Evolutionary conservation across 352 stramenopile genomes (phyloP), one percentile per base, ranked within the genome.

Genomic region (Globisporangium megalacanthum): DNA sequence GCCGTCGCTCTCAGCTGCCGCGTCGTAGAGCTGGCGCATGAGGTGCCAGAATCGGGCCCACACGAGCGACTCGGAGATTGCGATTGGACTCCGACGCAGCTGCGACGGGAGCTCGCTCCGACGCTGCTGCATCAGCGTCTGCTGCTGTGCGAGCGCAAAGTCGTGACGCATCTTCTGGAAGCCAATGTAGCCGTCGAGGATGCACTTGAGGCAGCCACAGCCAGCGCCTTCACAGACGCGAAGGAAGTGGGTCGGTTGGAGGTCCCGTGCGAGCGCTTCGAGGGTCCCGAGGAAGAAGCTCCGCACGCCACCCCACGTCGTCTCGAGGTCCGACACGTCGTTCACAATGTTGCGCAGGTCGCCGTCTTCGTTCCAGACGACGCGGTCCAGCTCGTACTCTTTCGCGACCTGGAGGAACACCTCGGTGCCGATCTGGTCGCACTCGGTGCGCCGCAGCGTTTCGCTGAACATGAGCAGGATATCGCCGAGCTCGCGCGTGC

Each of bases 401-500:
- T 82, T 80, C 9, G 81, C 83, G 19, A 93, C 79, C 54, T 88
- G 74, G 15, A 92, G 56, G 46, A 93, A 92, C 6, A 82, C 67
- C 13, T 89, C 65, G 0, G 77, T 62, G 56, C 81, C 66, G 39
- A 90, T 75, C 13, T 71, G 61, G 15, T 85, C 71, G 45, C 70
- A 83, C 39, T 82, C 37, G 0, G 79, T 90, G 36, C 82, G 75
- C 1, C 79, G 74, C 48, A 94, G 45, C 3, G 83, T 90, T 49
- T 94, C 83, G 56, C 75, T 88, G 67, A 89, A 92, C 79, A 94
- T 88, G 31, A 89, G 65, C 31, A 94, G 51, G 35, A 92, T 82
- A 36, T 92, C 83, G 19, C 66, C 78, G 0, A 82, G 52, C 22
- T 92, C 80, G 0, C 79, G 70, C 2, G 70, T 71, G 19, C 75